Evolutionary conservation across 2,329 filamentous ascomycete species (phyloP).

Genomic region (Colletotrichum godetiae): DNA sequence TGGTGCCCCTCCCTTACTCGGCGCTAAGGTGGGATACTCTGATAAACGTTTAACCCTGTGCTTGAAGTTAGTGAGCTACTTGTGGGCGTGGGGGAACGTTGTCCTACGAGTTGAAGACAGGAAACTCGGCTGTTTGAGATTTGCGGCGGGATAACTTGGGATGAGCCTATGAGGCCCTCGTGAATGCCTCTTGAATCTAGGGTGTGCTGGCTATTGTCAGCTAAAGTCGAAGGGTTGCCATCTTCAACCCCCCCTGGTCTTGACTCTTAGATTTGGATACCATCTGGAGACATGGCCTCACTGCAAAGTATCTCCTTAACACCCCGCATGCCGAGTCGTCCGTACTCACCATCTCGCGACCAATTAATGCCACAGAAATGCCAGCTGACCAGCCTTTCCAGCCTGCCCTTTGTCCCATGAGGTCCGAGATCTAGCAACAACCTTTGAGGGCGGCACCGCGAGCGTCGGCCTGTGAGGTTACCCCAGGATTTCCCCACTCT

Average conservation of each 20-base stretch:
- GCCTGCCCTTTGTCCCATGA: not conserved
- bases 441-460: constrained; percentile 9
- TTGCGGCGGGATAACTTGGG: no score
- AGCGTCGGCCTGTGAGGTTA: constrained; percentile 17
- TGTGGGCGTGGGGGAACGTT: not conserved
- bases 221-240: not conserved
- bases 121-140: not conserved
- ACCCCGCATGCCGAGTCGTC: constrained; percentile 3
- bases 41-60: constrained; percentile 21
- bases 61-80: constrained; percentile 6
- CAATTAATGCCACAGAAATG: constrained; percentile 24
- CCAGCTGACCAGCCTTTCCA: constrained; percentile 20
- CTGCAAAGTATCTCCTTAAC: constrained; percentile 16
- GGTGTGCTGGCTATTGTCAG: not conserved
- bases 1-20: constrained; percentile 22
- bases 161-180: no score
- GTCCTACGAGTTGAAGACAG: not conserved
- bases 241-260: not conserved
- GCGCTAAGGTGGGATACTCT: constrained; percentile 17
- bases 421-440: constrained; percentile 12
- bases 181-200: no score
- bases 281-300: not conserved
- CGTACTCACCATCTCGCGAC: not conserved
- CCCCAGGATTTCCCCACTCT: constrained; percentile 35
- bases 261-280: not conserved